These are phyloP conservation scores for Brettanomyces nanus DNA, from an alignment of 805 yeast genomes.

Conservation along the genomic window DNA sequence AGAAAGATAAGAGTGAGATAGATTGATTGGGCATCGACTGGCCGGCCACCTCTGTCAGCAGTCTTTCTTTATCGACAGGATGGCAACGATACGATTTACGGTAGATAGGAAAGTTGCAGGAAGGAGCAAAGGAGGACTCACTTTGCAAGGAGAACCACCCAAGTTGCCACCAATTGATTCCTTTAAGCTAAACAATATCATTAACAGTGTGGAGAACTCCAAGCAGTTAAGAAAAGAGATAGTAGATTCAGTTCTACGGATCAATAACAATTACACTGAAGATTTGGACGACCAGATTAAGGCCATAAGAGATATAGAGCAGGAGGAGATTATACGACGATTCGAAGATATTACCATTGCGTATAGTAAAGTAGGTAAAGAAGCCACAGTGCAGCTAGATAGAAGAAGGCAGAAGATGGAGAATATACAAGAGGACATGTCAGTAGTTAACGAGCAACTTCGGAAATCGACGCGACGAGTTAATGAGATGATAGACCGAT, in stretches of 20 bases:
- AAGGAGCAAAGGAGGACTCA: not conserved
- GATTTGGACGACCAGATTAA: constrained; percentile 24
- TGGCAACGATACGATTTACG: not conserved
- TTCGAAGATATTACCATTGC: constrained; percentile 11
- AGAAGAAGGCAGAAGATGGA: constrained; percentile 27
- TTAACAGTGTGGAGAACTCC: constrained; percentile 17
- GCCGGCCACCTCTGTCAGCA: no score
- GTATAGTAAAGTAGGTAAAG: constrained; percentile 9
- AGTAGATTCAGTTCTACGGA: constrained; percentile 15
- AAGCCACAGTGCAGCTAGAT: constrained; percentile 16
- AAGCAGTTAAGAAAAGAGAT: constrained; percentile 15
- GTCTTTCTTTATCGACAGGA: no score
- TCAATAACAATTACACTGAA: constrained; percentile 15
- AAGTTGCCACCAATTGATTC: constrained; percentile 21
- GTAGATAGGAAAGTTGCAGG: not conserved
- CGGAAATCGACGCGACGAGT: constrained; percentile 12
- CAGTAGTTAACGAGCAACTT: constrained; percentile 3
- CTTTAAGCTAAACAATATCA: constrained; percentile 19
- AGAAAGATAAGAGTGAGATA: no score
- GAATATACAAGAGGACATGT: constrained; percentile 13
- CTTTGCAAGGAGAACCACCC: constrained; percentile 3
- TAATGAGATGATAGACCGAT: constrained; percentile 18
- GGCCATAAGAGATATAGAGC: constrained; percentile 17
- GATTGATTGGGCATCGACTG: no score
- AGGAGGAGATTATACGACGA: constrained; percentile 13